phyloP scores from a whole-genome alignment of 345 rosid genomes.

The Ceriops decandra region DNA sequence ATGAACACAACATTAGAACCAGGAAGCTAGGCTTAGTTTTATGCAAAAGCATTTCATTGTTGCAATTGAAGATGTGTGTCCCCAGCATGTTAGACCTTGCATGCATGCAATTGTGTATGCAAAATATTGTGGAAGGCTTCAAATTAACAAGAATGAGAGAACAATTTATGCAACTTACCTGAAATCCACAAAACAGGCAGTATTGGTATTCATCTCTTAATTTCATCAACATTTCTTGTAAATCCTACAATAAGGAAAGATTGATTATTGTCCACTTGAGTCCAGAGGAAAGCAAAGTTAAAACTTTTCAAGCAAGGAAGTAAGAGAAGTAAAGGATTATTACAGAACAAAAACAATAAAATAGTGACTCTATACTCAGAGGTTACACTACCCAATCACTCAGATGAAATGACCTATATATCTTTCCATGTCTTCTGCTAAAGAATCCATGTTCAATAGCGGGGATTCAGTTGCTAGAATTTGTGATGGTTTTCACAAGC shows the following conservation, averaged over 20 bases:
- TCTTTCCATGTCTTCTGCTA: too few relatives aligned
- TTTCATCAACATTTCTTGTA: constrained; percentile 61
- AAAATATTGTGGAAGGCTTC: not conserved
- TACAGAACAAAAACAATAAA: not conserved
- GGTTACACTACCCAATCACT: too few relatives aligned
- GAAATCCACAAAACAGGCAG: constrained; percentile 81
- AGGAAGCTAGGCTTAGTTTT: not conserved
- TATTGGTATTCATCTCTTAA: constrained; percentile 71
- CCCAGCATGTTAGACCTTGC: not conserved
- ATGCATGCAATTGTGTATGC: not conserved
- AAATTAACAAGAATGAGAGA: not conserved
- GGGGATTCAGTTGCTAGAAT: too few relatives aligned
- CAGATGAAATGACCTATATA: too few relatives aligned
- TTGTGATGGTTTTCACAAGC: too few relatives aligned
- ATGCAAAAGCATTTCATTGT: not conserved
- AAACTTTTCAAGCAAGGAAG: not conserved
- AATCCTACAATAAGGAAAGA: constrained; percentile 54
- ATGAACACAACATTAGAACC: constrained; percentile 4
- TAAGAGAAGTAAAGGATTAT: not conserved
- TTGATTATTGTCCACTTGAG: not conserved
- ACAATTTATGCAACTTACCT: constrained; percentile 34
- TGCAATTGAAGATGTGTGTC: not conserved
- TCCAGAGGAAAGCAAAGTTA: not conserved
- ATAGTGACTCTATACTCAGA: too few relatives aligned
- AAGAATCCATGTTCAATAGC: too few relatives aligned